These are phyloP conservation scores for Rosa chinensis DNA, from an alignment of 306 rosid genomes.

Conservation along the genomic window DNA sequence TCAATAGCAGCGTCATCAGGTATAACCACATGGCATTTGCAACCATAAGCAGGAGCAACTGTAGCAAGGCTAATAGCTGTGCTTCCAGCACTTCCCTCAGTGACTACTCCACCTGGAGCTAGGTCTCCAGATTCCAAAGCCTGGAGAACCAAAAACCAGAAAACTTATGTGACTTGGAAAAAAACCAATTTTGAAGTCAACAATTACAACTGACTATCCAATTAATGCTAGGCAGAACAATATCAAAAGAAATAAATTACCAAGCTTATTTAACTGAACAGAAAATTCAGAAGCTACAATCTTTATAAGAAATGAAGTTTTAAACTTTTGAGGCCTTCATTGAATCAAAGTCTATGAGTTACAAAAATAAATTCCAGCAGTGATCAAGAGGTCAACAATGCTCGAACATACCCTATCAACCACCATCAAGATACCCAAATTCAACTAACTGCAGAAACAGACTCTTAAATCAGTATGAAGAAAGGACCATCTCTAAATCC, in stretches of 20 bases:
- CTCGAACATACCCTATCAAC: neutral
- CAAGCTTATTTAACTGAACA: neutral
- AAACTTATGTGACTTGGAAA: neutral
- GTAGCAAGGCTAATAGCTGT: slow-evolving; percentile 93
- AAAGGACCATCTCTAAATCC: neutral
- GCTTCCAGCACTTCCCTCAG: slow-evolving; percentile 96
- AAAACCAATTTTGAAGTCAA: neutral
- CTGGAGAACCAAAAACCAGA: slow-evolving; percentile 39
- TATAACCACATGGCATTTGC: slow-evolving; percentile 84
- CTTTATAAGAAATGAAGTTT: neutral
- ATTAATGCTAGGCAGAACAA: neutral
- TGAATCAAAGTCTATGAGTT: neutral
- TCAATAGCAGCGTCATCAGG: slow-evolving; percentile 96
- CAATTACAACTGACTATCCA: neutral
- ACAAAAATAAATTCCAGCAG: neutral
- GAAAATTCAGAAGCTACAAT: neutral
- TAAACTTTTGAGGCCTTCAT: neutral
- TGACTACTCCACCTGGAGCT: slow-evolving; percentile 70
- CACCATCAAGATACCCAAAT: neutral
- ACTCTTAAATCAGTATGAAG: neutral
- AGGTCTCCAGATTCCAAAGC: slow-evolving; percentile 78
- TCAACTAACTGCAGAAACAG: neutral
- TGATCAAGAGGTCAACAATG: neutral
- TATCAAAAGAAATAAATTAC: neutral
- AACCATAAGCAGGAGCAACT: slow-evolving; percentile 91